Conservation (phyloP, 2,329 filamentous ascomycete species). For the Juglanconis juglandina region DNA sequence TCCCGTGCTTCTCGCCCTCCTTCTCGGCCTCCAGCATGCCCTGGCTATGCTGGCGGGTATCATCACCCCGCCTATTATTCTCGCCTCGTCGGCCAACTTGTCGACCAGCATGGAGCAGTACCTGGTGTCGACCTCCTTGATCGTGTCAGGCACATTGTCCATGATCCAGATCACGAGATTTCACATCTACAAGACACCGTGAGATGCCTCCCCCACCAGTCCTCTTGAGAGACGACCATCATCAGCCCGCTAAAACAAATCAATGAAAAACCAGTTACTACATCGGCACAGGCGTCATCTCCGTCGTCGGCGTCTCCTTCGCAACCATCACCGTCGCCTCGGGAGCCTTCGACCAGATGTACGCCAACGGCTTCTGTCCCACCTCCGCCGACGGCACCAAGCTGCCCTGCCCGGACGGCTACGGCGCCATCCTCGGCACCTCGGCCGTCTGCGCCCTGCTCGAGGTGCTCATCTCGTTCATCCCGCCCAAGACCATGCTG, state of each 20-base stretch:
- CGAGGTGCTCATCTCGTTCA: constrained; percentile 72
- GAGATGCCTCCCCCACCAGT: constrained; percentile 24
- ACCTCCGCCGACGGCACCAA: constrained; percentile 58
- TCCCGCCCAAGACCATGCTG: constrained; percentile 65
- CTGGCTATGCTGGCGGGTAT: constrained; percentile 73
- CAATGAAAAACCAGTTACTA: constrained; percentile 53
- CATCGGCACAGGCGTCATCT: constrained; percentile 75
- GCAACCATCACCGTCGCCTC: constrained; percentile 70
- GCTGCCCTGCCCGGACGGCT: constrained; percentile 72
- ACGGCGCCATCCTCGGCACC: constrained; percentile 73
- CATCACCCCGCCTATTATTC: constrained; percentile 75
- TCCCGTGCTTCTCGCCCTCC: constrained; percentile 68
- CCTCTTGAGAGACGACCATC: neutral
- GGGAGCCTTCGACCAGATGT: constrained; percentile 74
- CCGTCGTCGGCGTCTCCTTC: constrained; percentile 76
- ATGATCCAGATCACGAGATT: constrained; percentile 75
- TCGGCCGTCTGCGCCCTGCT: constrained; percentile 62
- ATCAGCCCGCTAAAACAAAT: neutral
- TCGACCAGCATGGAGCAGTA: constrained; percentile 63
- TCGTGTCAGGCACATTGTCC: constrained; percentile 74
- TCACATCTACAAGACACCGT: constrained; percentile 64
- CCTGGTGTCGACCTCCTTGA: constrained; percentile 73
- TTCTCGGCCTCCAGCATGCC: constrained; percentile 77
- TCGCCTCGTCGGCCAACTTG: constrained; percentile 63
- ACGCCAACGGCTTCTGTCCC: constrained; percentile 66